Percentiles rank a stretch among this genome's conserved stretches.
phyloP scores from a whole-genome alignment of 1,284 basidiomycete genomes.

The Pascua guehoae region DNA sequence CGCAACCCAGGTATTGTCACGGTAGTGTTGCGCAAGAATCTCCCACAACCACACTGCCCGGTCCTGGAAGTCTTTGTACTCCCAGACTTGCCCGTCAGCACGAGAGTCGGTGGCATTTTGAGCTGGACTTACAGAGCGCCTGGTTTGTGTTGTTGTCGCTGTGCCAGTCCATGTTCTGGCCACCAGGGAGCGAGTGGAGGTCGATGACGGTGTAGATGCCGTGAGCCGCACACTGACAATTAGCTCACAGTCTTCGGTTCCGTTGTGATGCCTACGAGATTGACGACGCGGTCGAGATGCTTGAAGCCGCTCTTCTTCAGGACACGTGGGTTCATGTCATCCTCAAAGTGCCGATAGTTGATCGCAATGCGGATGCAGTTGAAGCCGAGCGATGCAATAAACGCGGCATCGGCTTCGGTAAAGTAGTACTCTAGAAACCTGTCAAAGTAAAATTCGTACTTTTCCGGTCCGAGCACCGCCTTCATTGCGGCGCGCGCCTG shows the following conservation, averaged over 20 bases:
- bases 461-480: slow-evolving; percentile 61
- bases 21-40: slow-evolving; percentile 62
- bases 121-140: slow-evolving; percentile 23
- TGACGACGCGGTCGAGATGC: slow-evolving; percentile 40
- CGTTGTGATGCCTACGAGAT: slow-evolving; percentile 1
- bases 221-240: slow-evolving; percentile 27
- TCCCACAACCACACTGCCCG: slow-evolving; percentile 66
- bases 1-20: slow-evolving; percentile 60
- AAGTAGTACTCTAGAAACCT: no score
- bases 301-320: slow-evolving; percentile 45
- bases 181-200: slow-evolving; percentile 43
- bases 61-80: slow-evolving; percentile 72
- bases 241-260: slow-evolving; percentile 27
- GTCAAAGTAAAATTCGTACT: slow-evolving; percentile 72
- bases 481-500: slow-evolving; percentile 65
- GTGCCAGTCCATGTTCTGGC: slow-evolving; percentile 46
- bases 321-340: slow-evolving; percentile 42
- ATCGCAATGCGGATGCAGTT: slow-evolving; percentile 13
- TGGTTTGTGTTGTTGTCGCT: slow-evolving; percentile 35
- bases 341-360: slow-evolving; percentile 47
- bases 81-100: slow-evolving; percentile 58
- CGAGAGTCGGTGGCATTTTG: neutral
- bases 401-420: no score
- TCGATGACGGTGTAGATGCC: slow-evolving; percentile 47
- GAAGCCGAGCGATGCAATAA: no score